These are phyloP conservation scores for Scutellaria minor DNA, from an alignment of 257 asterid genomes.

Conservation along the genomic window DNA sequence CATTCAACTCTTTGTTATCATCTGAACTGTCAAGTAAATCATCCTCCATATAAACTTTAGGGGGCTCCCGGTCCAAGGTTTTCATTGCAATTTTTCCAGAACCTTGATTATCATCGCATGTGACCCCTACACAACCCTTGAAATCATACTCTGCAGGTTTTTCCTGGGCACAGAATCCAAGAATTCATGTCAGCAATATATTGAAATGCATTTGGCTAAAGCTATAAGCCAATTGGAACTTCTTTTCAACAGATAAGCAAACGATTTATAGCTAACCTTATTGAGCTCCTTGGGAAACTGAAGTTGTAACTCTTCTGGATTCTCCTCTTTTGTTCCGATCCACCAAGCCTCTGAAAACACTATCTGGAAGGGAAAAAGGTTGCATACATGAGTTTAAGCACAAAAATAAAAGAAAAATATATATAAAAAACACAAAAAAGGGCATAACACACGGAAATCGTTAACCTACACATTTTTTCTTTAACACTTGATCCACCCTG, in stretches of 20 bases:
- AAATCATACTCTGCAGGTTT: slow-evolving; percentile 59
- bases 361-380: slow-evolving; percentile 53
- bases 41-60: slow-evolving; percentile 52
- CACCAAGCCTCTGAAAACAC: slow-evolving; percentile 98
- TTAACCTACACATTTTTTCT: slow-evolving; percentile 13
- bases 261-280: slow-evolving; percentile 51
- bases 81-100: slow-evolving; percentile 42
- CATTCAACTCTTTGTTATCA: slow-evolving; percentile 45
- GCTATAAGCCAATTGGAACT: slow-evolving; percentile 25
- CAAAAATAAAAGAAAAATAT: background rate
- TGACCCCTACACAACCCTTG: slow-evolving; percentile 81
- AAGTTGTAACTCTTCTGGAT: slow-evolving; percentile 80
- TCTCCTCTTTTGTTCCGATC: slow-evolving; percentile 86
- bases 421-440: slow-evolving; percentile 4
- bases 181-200: slow-evolving; percentile 31
- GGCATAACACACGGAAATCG: slow-evolving; percentile 10
- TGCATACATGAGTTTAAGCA: slow-evolving; percentile 25
- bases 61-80: slow-evolving; percentile 48
- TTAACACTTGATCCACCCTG: slow-evolving; percentile 17
- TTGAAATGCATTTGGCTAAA: slow-evolving; percentile 25
- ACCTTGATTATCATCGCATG: slow-evolving; percentile 39
- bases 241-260: slow-evolving; percentile 22
- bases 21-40: slow-evolving; percentile 53
- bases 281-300: slow-evolving; percentile 73
- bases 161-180: slow-evolving; percentile 46